phyloP scores from a whole-genome alignment of 768 basidiomycete genomes.

The Macrolepiota fuliginosa region DNA sequence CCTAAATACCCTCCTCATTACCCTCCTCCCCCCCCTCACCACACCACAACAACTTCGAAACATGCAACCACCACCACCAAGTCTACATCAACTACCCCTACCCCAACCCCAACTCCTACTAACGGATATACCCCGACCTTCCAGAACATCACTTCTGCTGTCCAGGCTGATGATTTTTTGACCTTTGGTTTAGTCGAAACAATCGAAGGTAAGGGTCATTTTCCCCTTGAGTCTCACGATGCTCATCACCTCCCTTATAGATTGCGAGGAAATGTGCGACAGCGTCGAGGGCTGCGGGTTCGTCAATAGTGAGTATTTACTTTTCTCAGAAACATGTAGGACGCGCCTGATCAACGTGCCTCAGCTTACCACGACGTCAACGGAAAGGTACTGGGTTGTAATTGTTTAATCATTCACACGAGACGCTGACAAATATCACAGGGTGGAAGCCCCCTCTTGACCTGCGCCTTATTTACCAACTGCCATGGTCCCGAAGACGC shows the following conservation, averaged over 20 bases:
- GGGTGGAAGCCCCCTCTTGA: constrained; percentile 42
- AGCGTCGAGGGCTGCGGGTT: constrained; percentile 28
- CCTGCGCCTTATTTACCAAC: constrained; percentile 40
- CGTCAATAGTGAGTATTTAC: constrained; percentile 26
- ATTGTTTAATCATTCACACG: not conserved
- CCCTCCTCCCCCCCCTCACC: constrained; percentile 18
- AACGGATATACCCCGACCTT: constrained; percentile 40
- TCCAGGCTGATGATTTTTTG: constrained; percentile 37
- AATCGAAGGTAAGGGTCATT: constrained; percentile 31
- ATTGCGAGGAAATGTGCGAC: constrained; percentile 32
- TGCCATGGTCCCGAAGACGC: constrained; percentile 37
- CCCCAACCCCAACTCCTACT: constrained; percentile 19
- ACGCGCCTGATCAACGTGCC: not conserved
- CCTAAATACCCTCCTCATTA: constrained; percentile 37
- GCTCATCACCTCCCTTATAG: constrained; percentile 19
- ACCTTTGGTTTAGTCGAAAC: constrained; percentile 46
- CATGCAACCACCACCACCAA: constrained; percentile 10
- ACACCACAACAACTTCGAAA: constrained; percentile 16
- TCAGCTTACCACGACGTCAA: constrained; percentile 36
- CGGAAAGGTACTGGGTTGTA: constrained; percentile 25
- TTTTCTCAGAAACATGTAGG: not conserved
- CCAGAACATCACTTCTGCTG: constrained; percentile 40
- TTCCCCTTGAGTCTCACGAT: not conserved
- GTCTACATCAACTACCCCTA: constrained; percentile 15
- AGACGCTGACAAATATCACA: constrained; percentile 12